Evolutionary conservation across 306 rosid genomes (phyloP).

Genomic region (Rosa multiflora): DNA sequence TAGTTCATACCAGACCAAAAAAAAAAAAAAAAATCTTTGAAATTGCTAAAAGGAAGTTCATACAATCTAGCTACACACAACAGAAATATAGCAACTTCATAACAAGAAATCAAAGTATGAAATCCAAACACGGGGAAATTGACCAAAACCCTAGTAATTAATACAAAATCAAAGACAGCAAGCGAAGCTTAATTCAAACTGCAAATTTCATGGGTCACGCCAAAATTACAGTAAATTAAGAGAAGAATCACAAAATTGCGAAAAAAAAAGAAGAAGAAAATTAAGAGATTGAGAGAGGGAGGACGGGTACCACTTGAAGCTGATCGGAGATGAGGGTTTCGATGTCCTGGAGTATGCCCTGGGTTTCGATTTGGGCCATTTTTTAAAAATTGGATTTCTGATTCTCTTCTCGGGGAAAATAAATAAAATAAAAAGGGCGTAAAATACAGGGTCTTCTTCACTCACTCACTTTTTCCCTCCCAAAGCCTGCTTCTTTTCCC

Average conservation of each 20-base stretch:
- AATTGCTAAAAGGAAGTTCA: neutral
- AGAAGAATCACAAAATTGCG: neutral
- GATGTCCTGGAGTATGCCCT: constrained; percentile 52
- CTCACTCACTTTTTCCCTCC: constrained; percentile 29
- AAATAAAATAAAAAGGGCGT: too few relatives aligned
- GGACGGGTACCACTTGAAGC: constrained; percentile 76
- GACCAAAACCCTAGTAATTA: constrained; percentile 1
- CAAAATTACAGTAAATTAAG: neutral
- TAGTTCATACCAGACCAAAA: neutral
- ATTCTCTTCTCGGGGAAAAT: neutral
- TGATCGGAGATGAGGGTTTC: constrained; percentile 70
- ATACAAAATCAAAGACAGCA: neutral
- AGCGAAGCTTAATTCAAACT: neutral
- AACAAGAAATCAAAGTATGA: neutral
- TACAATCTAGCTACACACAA: neutral
- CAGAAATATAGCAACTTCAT: neutral
- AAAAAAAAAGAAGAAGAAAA: neutral
- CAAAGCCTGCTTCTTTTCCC: constrained; percentile 28
- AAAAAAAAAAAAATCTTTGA: neutral
- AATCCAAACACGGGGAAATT: neutral
- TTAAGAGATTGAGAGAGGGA: neutral
- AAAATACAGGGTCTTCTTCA: neutral
- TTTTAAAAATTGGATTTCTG: neutral
- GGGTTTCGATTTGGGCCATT: constrained; percentile 63
- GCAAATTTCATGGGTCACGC: neutral